Evolutionary conservation across 768 basidiomycete genomes (phyloP).

Genomic region (Trametes coccinea): DNA sequence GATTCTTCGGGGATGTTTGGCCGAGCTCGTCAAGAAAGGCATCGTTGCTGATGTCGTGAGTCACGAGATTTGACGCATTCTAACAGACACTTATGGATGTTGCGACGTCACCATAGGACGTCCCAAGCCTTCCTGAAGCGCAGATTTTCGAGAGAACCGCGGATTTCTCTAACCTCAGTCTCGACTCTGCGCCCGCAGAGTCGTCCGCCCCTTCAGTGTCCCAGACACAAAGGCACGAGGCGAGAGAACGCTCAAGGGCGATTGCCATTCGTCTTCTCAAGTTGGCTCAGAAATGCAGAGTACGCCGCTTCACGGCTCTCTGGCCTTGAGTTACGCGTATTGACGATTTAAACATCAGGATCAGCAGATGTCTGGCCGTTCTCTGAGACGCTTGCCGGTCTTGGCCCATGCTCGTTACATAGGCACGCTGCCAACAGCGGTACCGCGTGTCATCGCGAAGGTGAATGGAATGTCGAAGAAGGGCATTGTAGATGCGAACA

Average conservation of each 20-base stretch:
- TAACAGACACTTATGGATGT: too few species aligned
- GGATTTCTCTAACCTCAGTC: conserved; percentile 17
- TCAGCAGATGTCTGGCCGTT: conserved; percentile 89
- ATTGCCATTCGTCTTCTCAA: conserved; percentile 59
- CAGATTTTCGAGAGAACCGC: conserved; percentile 49
- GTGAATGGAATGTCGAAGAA: conserved; percentile 12
- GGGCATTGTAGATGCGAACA: background rate
- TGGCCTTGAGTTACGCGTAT: background rate
- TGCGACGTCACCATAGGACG: conserved; percentile 40
- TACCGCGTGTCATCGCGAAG: conserved; percentile 7
- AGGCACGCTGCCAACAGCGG: conserved; percentile 42
- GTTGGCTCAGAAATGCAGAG: conserved; percentile 79
- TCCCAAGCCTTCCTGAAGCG: conserved; percentile 64
- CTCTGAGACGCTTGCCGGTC: conserved; percentile 90
- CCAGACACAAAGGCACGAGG: conserved; percentile 26
- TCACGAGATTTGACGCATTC: too few species aligned
- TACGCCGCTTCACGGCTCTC: conserved; percentile 39
- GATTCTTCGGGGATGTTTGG: conserved; percentile 80
- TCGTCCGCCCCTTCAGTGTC: background rate
- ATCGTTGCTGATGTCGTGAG: conserved; percentile 68
- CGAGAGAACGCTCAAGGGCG: conserved; percentile 50
- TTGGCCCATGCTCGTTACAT: conserved; percentile 88
- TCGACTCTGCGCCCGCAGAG: background rate
- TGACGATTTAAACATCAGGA: conserved; percentile 37
- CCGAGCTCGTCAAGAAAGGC: conserved; percentile 74